Base-by-base conservation (phyloP, 805 yeast genomes). In the Wickerhamomyces pijperi region DNA sequence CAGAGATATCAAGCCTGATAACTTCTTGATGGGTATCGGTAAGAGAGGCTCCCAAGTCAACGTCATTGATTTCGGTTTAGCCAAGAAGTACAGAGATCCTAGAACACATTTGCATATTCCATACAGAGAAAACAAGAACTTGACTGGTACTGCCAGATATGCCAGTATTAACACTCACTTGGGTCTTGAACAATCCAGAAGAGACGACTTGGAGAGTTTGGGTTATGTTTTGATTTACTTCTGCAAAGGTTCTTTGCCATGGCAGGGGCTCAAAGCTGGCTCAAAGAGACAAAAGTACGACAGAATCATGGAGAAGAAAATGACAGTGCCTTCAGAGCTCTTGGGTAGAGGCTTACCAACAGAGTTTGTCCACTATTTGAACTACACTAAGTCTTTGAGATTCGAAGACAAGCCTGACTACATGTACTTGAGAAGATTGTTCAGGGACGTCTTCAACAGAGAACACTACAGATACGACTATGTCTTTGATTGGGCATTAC, bases 201-300 rank as follows among this genome's bases (percentile, higher is more conserved):
- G 98, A 60, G 98, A 90, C 63, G 98, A 90, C 60, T 72, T 90
- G 52, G 98, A 92, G 65, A 80, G 92, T 45, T 72, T 90, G 55
- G 97, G 96, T 37, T 90, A 90, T 58, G 97, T 90, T 39, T 70
- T 92, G 51, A 84, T 90, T 51, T 90, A 90, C 64, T 92, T 90
- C 59, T 82, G 95, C 61, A 77, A 95, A 42, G 97, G 98, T 34
- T 82, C 94, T 15, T 74, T 90, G 53, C 98, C 98, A 39, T 90
- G 98, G 98, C 98, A 90, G 64, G 98, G 98, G 4, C 73, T 90
- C 54, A 87, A 87, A 63, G 98, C 97, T 32, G 92, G 90, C 19
- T 86, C 96, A 14, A 90, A 90, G 66, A 84, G 94, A 65, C 97
- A 90, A 61, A 90, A 92, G 64, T 90, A 90, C 63, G 97, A 90